Percentiles rank a stretch among this genome's conserved stretches.
Evolutionary conservation across 139 green algal species (phyloP).

Genomic region (Ettlia oleoabundans): DNA sequence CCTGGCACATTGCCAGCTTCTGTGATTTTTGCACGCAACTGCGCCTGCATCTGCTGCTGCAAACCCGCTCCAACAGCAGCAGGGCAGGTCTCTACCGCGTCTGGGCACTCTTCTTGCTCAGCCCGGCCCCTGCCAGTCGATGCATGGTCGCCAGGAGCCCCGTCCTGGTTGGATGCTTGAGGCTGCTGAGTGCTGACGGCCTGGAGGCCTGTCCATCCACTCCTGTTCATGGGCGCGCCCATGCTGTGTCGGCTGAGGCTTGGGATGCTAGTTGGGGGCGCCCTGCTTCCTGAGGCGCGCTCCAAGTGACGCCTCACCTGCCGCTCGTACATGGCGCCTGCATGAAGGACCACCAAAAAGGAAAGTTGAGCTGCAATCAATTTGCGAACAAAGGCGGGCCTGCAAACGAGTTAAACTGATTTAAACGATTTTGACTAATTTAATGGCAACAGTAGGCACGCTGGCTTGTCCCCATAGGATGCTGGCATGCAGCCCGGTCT

Average conservation of each 20-base stretch:
- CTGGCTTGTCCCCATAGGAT: too few species aligned
- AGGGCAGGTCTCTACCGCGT: conserved; percentile 1
- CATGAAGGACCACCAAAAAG: too few species aligned
- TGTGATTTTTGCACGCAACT: too few species aligned
- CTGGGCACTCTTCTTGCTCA: too few species aligned
- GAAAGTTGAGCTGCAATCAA: too few species aligned
- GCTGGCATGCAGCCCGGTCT: too few species aligned
- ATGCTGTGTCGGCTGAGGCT: not conserved
- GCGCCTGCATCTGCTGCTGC: not conserved
- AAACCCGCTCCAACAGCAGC: not conserved
- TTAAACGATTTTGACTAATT: too few species aligned
- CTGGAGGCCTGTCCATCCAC: not conserved
- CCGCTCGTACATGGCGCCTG: conserved; percentile 15
- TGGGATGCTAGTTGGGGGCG: not conserved
- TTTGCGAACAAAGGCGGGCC: too few species aligned
- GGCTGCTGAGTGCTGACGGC: too few species aligned
- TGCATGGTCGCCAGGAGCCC: not conserved
- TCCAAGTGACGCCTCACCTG: conserved; percentile 23
- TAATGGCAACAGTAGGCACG: too few species aligned
- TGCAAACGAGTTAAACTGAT: too few species aligned
- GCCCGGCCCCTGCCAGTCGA: not conserved
- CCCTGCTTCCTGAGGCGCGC: not conserved
- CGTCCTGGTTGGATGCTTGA: too few species aligned
- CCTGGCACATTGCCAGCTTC: not conserved
- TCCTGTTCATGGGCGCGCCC: not conserved